Percentiles rank a stretch among this genome's conserved stretches.
Evolutionary conservation across 1,139 yeast genomes (phyloP).

Genomic region (Geotrichum aggregatum): DNA sequence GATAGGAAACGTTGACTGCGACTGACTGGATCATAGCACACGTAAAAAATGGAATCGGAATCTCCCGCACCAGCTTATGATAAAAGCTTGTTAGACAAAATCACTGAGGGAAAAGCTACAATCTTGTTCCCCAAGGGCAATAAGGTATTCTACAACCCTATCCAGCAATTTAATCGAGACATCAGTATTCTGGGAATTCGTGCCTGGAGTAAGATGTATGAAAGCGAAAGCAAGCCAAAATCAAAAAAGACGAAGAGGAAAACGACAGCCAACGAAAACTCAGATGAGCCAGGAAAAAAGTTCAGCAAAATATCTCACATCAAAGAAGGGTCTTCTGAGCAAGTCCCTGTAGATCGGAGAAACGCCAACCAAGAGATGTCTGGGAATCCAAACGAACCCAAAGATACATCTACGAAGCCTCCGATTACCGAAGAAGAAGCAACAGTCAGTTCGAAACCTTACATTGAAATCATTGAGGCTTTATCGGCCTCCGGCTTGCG

Average conservation of each 20-base stretch:
- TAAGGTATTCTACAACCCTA: constrained; percentile 90
- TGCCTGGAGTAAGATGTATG: constrained; percentile 71
- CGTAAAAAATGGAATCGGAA: too few species aligned
- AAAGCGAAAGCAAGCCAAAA: constrained; percentile 33
- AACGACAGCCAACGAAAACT: constrained; percentile 8
- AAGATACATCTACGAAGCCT: constrained; percentile 5
- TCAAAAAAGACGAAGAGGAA: constrained; percentile 21
- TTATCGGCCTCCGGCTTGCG: constrained; percentile 92
- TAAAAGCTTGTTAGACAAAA: constrained; percentile 29
- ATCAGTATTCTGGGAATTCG: constrained; percentile 77
- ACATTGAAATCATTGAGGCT: constrained; percentile 75
- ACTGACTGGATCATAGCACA: too few species aligned
- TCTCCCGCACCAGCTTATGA: not conserved
- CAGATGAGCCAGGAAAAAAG: constrained; percentile 10
- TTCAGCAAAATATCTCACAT: constrained; percentile 1
- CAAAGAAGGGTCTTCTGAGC: constrained; percentile 25
- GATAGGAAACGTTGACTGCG: too few species aligned
- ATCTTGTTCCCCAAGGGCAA: constrained; percentile 73
- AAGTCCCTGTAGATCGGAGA: constrained; percentile 9
- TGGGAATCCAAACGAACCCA: constrained; percentile 8
- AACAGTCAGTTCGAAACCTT: constrained; percentile 37
- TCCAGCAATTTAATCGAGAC: constrained; percentile 94
- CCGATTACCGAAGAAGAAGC: constrained; percentile 22
- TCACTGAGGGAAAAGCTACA: constrained; percentile 77
- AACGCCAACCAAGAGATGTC: constrained; percentile 14